A percentile compares a stretch with the other conserved stretches of the same genome.
These are phyloP conservation scores for Botrytis cinerea DNA, from an alignment of 2,329 filamentous ascomycete species.

Conservation along the genomic window DNA sequence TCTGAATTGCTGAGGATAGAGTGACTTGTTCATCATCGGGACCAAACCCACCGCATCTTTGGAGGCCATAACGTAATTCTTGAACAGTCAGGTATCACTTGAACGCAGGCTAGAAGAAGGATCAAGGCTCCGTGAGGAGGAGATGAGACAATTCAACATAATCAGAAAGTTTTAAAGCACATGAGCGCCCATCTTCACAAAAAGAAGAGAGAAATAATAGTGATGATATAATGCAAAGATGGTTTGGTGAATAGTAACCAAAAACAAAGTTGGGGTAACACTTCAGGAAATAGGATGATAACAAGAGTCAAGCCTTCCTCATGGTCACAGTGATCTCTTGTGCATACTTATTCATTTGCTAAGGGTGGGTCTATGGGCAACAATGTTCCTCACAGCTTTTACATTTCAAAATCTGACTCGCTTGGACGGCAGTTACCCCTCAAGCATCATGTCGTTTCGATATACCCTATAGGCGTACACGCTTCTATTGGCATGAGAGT, in stretches of 20 bases:
- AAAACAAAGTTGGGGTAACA: neutral
- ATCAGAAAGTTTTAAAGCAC: neutral
- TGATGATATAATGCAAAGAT: neutral
- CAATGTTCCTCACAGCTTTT: neutral
- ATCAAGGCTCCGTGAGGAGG: neutral
- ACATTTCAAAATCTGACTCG: neutral
- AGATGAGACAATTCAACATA: neutral
- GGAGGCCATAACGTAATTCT: neutral
- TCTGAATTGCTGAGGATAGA: neutral
- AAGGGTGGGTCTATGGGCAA: neutral
- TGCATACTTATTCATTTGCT: neutral
- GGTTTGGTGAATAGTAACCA: neutral
- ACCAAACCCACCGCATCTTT: neutral
- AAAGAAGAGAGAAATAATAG: neutral
- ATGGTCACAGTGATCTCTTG: neutral
- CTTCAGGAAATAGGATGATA: neutral
- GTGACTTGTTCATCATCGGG: rapidly evolving
- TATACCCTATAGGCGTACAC: neutral
- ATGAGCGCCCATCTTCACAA: neutral
- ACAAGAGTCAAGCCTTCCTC: neutral
- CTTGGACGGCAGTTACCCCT: neutral
- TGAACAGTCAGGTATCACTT: neutral
- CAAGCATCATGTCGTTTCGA: neutral
- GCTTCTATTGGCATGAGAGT: neutral
- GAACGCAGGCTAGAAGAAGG: neutral